These are phyloP conservation scores for Botrytis porri DNA, from an alignment of 2,329 filamentous ascomycete genomes.

Conservation along the genomic window DNA sequence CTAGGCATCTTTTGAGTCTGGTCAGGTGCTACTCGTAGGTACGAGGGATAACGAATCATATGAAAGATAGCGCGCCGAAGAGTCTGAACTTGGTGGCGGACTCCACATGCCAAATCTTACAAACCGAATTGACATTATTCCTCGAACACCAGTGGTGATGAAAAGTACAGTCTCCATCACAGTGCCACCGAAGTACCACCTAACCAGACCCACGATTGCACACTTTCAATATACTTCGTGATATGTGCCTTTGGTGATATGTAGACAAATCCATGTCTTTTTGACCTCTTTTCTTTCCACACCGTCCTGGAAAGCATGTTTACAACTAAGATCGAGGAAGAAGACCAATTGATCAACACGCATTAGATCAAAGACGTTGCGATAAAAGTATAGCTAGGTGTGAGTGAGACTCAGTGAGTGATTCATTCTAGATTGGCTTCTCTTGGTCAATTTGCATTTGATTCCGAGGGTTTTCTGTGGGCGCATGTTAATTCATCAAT, in stretches of 20 bases:
- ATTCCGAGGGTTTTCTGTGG: neutral
- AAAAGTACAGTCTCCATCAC: neutral
- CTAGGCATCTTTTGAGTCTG: neutral
- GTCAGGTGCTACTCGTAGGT: neutral
- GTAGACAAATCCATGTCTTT: neutral
- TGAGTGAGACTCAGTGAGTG: too few species aligned
- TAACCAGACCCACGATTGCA: slow-evolving; percentile 6
- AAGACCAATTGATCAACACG: neutral
- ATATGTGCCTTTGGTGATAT: neutral
- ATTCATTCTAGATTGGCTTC: neutral
- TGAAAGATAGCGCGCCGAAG: neutral
- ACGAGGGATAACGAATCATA: neutral
- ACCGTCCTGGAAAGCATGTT: neutral
- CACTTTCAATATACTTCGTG: neutral
- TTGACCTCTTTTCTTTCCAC: neutral
- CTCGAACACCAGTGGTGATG: neutral
- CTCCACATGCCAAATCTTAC: slow-evolving; percentile 4
- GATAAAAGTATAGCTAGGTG: neutral
- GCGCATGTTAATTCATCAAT: neutral
- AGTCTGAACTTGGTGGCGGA: neutral
- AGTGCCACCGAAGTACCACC: slow-evolving; percentile 12
- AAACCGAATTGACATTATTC: slow-evolving; percentile 10
- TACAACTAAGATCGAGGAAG: neutral
- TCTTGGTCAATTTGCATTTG: neutral
- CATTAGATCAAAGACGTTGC: neutral